These are phyloP conservation scores for Dendryphion nanum DNA, from an alignment of 2,329 filamentous ascomycete genomes.

Conservation along the genomic window DNA sequence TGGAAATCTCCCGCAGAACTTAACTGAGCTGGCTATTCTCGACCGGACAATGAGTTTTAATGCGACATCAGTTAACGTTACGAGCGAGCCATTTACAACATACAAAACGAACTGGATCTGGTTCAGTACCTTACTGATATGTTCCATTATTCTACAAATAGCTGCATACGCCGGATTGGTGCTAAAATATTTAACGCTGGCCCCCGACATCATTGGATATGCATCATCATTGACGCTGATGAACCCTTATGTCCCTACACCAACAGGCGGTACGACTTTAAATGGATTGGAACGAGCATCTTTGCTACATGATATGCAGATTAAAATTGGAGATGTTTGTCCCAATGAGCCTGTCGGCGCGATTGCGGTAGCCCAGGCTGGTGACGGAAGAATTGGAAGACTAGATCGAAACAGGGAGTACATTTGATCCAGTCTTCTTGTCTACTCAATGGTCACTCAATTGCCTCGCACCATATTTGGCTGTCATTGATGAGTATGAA, in stretches of 20 bases:
- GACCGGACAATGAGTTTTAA: slow-evolving; percentile 14
- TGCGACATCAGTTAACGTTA: slow-evolving; percentile 8
- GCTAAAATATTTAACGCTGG: slow-evolving; percentile 28
- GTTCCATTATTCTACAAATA: slow-evolving; percentile 20
- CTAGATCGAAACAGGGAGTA: slow-evolving; percentile 23
- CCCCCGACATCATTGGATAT: slow-evolving; percentile 27
- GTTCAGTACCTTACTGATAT: slow-evolving; percentile 21
- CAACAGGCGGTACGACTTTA: slow-evolving; percentile 24
- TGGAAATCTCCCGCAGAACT: slow-evolving; percentile 19
- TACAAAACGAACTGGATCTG: slow-evolving; percentile 27
- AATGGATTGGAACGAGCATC: slow-evolving; percentile 23
- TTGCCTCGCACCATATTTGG: too few species aligned
- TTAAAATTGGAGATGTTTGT: slow-evolving; percentile 31
- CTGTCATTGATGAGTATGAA: too few species aligned
- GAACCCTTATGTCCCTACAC: slow-evolving; percentile 24
- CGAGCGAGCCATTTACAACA: slow-evolving; percentile 3
- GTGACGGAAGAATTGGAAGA: slow-evolving; percentile 14
- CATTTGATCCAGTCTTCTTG: too few species aligned
- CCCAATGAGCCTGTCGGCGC: slow-evolving; percentile 23
- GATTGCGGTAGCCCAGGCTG: slow-evolving; percentile 24
- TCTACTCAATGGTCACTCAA: too few species aligned
- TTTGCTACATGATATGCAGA: slow-evolving; percentile 20
- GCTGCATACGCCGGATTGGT: slow-evolving; percentile 25
- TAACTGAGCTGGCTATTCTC: slow-evolving; percentile 8
- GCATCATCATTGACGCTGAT: slow-evolving; percentile 21